phyloP scores from a whole-genome alignment of 208 protist genomes.

The Leishmania major region DNA sequence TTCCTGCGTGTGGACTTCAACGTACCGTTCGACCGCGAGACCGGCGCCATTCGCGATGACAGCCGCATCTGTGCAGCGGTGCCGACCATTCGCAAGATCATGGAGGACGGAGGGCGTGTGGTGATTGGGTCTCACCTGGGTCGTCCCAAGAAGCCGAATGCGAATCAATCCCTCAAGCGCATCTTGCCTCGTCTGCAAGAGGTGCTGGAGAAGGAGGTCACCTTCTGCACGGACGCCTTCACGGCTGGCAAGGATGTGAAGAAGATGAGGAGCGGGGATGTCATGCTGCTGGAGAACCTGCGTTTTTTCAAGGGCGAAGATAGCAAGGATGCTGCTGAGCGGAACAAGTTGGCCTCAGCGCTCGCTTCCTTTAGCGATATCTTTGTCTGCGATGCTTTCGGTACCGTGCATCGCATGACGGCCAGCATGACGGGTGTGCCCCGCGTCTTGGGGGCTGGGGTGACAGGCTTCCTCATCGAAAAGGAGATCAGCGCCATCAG shows the following conservation, averaged over 20 bases:
- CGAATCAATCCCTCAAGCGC: constrained; percentile 91
- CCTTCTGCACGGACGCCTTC: constrained; percentile 63
- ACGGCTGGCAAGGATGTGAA: constrained; percentile 58
- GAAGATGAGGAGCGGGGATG: constrained; percentile 83
- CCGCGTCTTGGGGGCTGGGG: constrained; percentile 90
- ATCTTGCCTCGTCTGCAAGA: constrained; percentile 92
- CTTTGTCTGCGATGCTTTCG: constrained; percentile 99
- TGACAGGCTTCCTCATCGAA: constrained; percentile 98
- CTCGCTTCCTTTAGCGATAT: constrained; percentile 97
- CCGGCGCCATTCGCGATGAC: constrained; percentile 95
- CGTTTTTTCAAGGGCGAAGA: constrained; percentile 99
- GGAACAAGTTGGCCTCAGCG: constrained; percentile 80
- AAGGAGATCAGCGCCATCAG: constrained; percentile 99
- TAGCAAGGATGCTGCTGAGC: constrained; percentile 81
- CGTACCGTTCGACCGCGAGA: constrained; percentile 95
- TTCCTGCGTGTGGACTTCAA: constrained; percentile 99
- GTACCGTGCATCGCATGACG: constrained; percentile 99
- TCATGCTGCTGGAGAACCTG: constrained; percentile 99
- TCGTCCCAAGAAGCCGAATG: constrained; percentile 96
- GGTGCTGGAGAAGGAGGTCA: constrained; percentile 76
- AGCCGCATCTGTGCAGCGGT: constrained; percentile 96
- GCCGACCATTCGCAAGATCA: constrained; percentile 96
- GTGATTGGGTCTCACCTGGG: constrained; percentile 98
- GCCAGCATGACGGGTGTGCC: constrained; percentile 93
- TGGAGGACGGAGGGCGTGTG: constrained; percentile 88